A percentile compares a stretch with the other conserved stretches of the same genome.
Evolutionary conservation across 139 green algal species (phyloP).

Genomic region (Auxenochlorella pyrenoidosa): DNA sequence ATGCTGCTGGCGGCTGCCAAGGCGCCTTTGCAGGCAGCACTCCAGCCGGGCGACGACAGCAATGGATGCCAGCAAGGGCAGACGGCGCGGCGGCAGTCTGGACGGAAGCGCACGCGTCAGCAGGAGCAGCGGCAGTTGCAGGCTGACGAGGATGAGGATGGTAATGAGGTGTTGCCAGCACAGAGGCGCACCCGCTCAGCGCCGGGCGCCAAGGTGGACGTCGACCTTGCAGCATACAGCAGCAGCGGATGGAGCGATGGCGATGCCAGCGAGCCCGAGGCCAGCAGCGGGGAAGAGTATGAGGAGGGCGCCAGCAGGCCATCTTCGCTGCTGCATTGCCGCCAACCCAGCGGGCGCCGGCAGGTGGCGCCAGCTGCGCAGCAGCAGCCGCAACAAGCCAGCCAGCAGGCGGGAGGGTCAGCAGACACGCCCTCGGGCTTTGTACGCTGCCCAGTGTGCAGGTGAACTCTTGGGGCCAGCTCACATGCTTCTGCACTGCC

Average conservation of each 20-base stretch:
- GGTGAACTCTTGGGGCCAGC: not conserved
- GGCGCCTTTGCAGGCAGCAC: not conserved
- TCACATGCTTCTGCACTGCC: not conserved
- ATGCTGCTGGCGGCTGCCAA: not conserved
- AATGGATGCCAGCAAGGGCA: not conserved
- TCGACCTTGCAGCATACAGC: conserved; percentile 1
- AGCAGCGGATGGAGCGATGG: not conserved
- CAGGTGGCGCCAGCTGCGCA: too few relatives aligned
- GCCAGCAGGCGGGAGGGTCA: not conserved
- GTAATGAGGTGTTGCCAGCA: not conserved
- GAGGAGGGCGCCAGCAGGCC: not conserved
- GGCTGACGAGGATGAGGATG: not conserved
- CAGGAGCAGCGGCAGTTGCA: not conserved
- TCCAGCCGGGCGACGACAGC: too few relatives aligned
- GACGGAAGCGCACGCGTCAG: not conserved
- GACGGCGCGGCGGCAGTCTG: not conserved
- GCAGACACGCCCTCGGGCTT: conserved; percentile 25
- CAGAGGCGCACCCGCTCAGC: not conserved
- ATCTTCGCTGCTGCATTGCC: not conserved
- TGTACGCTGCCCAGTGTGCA: conserved; percentile 51
- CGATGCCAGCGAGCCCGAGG: conserved; percentile 1
- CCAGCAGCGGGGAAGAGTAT: not conserved
- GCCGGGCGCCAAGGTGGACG: not conserved
- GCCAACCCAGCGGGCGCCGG: not conserved
- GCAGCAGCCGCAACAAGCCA: not conserved